These are phyloP conservation scores for Dactylorhiza incarnata DNA, from an alignment of 106 monocot genomes.

Conservation along the genomic window DNA sequence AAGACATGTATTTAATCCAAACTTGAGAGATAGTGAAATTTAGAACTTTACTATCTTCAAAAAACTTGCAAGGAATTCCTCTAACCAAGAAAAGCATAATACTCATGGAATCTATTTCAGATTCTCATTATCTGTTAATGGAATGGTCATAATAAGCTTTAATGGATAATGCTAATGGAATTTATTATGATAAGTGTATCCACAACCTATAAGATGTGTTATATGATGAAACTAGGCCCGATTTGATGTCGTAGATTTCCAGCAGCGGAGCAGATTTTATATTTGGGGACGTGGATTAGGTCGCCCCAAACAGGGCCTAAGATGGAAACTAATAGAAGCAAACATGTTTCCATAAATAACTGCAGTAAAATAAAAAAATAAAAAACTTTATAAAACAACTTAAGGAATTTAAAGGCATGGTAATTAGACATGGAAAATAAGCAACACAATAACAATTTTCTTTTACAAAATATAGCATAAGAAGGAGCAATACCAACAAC, in stretches of 20 bases:
- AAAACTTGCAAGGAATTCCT: too few relatives aligned
- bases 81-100: too few relatives aligned
- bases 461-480: background rate
- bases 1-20: too few relatives aligned
- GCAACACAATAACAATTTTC: background rate
- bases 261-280: too few relatives aligned
- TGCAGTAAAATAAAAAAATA: background rate
- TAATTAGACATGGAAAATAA: background rate
- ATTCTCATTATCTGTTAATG: too few relatives aligned
- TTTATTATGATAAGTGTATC: background rate
- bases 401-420: background rate
- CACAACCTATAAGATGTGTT: background rate
- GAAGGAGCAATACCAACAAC: conserved; percentile 52
- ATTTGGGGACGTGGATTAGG: too few relatives aligned
- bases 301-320: background rate
- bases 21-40: too few relatives aligned
- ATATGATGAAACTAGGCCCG: background rate
- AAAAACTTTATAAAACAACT: background rate
- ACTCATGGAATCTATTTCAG: too few relatives aligned
- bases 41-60: too few relatives aligned
- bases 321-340: background rate
- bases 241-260: too few relatives aligned
- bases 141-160: too few relatives aligned
- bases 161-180: too few relatives aligned
- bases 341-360: background rate